Percentiles rank a stretch among this genome's conserved stretches.
Evolutionary conservation across 2,329 filamentous ascomycete species (phyloP).

Genomic region (Fusarium nanum): DNA sequence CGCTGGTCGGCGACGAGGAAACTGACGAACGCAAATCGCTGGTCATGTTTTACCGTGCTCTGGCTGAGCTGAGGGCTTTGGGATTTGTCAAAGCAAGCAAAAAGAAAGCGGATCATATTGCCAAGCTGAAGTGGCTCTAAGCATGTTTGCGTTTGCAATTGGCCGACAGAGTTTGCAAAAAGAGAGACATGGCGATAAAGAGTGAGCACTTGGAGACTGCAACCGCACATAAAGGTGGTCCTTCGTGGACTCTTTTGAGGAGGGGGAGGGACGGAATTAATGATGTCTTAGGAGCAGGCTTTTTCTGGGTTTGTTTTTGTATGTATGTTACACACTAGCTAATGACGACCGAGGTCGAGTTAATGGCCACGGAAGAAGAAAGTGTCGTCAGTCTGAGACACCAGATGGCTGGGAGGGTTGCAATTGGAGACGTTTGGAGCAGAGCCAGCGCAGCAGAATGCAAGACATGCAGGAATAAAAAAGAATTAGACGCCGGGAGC

Average conservation of each 20-base stretch:
- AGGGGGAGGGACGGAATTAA: conserved; percentile 17
- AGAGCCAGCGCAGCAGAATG: conserved; percentile 40
- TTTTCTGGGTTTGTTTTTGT: not conserved
- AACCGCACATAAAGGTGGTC: conserved; percentile 7
- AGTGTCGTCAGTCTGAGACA: conserved; percentile 44
- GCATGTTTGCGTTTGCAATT: conserved; percentile 22
- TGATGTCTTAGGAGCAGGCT: conserved; percentile 11
- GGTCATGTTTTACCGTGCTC: conserved; percentile 83
- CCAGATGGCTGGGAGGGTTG: conserved; percentile 36
- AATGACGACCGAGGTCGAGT: conserved; percentile 12
- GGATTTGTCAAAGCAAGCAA: conserved; percentile 90
- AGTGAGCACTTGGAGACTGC: conserved; percentile 1
- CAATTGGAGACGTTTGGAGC: conserved; percentile 16
- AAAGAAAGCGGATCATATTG: conserved; percentile 92
- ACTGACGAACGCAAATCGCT: conserved; percentile 67
- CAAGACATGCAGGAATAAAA: conserved; percentile 39
- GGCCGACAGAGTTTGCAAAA: conserved; percentile 19
- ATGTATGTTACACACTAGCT: not conserved
- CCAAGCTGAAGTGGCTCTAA: conserved; percentile 85
- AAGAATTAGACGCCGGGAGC: conserved; percentile 40
- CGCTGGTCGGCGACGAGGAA: conserved; percentile 63
- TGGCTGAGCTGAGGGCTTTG: conserved; percentile 86
- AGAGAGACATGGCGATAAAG: conserved; percentile 27
- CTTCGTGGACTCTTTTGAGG: conserved; percentile 13
- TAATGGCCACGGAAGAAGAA: conserved; percentile 14